Base-by-base conservation (phyloP, 768 basidiomycete genomes). In the Nidula microcarpa region DNA sequence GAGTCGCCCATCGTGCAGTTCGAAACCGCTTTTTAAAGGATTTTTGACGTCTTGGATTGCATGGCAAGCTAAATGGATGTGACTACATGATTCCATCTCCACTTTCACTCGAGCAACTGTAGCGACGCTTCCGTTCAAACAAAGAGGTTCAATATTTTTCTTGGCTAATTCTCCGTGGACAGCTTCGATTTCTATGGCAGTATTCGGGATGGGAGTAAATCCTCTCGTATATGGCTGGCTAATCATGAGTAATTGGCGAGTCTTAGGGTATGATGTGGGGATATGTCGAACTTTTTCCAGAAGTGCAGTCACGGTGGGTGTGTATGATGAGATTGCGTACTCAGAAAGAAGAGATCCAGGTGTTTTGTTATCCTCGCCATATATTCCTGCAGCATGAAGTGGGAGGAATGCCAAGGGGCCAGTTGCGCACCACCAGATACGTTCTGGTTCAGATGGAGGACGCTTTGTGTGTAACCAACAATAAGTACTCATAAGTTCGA, bases 61-160 rank as follows among this genome's bases (percentile, higher is more conserved):
- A 6, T 69, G 69, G 45, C 71, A 73, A 1, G 74, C 67, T 7
- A 75, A 53, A 53, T 76, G 73, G n/a, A 63, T 41, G 45, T 57
- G 60, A 18, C 23, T n/a, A 6, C 52, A 52, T 16, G 37, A 30
- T 9, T 60, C 45, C 52, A 68, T 53, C 7, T 56, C 44, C 2
- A 33, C 33, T 36, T 45, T 52, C n/a, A 61, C 62, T 7, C 44
- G 18, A 13, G 51, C 47, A 2, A 52, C 45, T 2, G 62, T 62
- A 7, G 57, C 62, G 17, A 2, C 53, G 59, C 39, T 58, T 37
- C 5, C 61, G 49, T 47, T 43, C 4, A 58, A 59, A 45, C 65
- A 49, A 11, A 23, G n/a, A 16, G 5, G 13, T 10, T 23, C 23
- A 16, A 5, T 49, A 17, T 43, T 37, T n/a, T 14, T 46, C 9